Conservation (phyloP, 495 filamentous ascomycete species). For the Trichoderma parareesei region DNA sequence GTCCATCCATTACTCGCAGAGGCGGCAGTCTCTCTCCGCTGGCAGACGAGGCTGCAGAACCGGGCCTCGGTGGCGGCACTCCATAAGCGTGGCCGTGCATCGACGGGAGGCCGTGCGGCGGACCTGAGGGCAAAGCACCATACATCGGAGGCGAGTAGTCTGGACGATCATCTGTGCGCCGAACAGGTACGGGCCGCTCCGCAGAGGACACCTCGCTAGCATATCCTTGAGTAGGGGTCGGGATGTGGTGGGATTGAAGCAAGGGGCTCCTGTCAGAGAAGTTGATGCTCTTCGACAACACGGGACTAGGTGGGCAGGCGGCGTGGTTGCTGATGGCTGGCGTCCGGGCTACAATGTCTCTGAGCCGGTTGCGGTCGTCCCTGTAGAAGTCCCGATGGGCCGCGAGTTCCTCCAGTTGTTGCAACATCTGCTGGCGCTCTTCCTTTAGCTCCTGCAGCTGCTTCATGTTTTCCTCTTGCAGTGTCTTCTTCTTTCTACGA, state of each 20-base stretch:
- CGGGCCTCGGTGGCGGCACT: slow-evolving; percentile 33
- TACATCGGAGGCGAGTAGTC: slow-evolving; percentile 30
- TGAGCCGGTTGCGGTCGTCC: slow-evolving; percentile 55
- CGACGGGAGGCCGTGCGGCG: neutral
- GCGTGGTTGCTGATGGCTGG: slow-evolving; percentile 42
- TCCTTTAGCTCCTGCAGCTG: slow-evolving; percentile 53
- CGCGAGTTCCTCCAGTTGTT: slow-evolving; percentile 40
- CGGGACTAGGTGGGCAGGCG: slow-evolving; percentile 40
- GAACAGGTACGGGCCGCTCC: slow-evolving; percentile 36
- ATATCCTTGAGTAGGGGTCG: slow-evolving; percentile 19
- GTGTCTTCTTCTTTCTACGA: slow-evolving; percentile 76
- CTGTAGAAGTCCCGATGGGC: slow-evolving; percentile 40
- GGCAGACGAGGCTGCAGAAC: slow-evolving; percentile 23
- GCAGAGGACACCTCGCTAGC: slow-evolving; percentile 27
- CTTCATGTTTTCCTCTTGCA: slow-evolving; percentile 59
- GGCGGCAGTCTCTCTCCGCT: slow-evolving; percentile 35
- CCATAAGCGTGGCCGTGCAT: slow-evolving; percentile 17
- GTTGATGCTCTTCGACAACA: slow-evolving; percentile 22
- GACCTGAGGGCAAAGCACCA: slow-evolving; percentile 8
- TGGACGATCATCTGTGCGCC: slow-evolving; percentile 37
- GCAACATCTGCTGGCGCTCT: slow-evolving; percentile 40
- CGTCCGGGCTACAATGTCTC: slow-evolving; percentile 51
- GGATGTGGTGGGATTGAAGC: slow-evolving; percentile 18
- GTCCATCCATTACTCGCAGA: slow-evolving; percentile 30
- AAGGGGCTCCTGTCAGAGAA: slow-evolving; percentile 27